Evolutionary conservation across 495 filamentous ascomycete species (phyloP).

Genomic region (Oidiodendron maius): DNA sequence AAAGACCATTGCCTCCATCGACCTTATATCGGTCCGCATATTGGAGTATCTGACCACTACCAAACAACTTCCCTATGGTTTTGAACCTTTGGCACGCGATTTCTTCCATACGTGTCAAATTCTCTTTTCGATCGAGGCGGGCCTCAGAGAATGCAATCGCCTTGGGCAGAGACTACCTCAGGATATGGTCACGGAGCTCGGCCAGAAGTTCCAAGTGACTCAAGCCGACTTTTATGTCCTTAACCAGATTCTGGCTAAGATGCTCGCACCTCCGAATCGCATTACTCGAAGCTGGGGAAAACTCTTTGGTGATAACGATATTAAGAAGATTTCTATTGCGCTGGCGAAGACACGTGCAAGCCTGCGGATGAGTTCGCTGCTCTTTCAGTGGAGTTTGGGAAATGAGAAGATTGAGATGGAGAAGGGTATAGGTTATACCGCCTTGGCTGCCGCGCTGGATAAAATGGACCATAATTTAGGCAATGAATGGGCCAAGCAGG

Average conservation of each 20-base stretch:
- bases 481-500: slow-evolving; percentile 3
- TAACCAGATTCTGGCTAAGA: slow-evolving; percentile 41
- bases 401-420: slow-evolving; percentile 33
- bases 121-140: slow-evolving; percentile 46
- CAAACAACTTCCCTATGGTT: slow-evolving; percentile 35
- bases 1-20: slow-evolving; percentile 35
- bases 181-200: slow-evolving; percentile 43
- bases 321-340: slow-evolving; percentile 34
- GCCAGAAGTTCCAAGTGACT: slow-evolving; percentile 39
- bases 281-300: slow-evolving; percentile 44
- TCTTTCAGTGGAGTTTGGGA: slow-evolving; percentile 40
- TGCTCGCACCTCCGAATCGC: slow-evolving; percentile 40
- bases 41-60: slow-evolving; percentile 48
- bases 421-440: slow-evolving; percentile 41
- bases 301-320: slow-evolving; percentile 36
- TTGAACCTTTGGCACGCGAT: slow-evolving; percentile 41
- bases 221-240: slow-evolving; percentile 42
- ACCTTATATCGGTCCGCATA: slow-evolving; percentile 48
- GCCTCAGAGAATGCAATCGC: slow-evolving; percentile 32
- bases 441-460: slow-evolving; percentile 38
- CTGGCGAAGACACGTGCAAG: slow-evolving; percentile 32
- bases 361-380: slow-evolving; percentile 35
- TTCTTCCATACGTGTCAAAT: slow-evolving; percentile 47
- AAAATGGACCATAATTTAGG: slow-evolving; percentile 26
- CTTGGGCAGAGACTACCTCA: slow-evolving; percentile 34